Evolutionary conservation across 2,329 filamentous ascomycete species (phyloP), one percentile per base, ranked within the genome.

Genomic region (Myrmaecium sp.): DNA sequence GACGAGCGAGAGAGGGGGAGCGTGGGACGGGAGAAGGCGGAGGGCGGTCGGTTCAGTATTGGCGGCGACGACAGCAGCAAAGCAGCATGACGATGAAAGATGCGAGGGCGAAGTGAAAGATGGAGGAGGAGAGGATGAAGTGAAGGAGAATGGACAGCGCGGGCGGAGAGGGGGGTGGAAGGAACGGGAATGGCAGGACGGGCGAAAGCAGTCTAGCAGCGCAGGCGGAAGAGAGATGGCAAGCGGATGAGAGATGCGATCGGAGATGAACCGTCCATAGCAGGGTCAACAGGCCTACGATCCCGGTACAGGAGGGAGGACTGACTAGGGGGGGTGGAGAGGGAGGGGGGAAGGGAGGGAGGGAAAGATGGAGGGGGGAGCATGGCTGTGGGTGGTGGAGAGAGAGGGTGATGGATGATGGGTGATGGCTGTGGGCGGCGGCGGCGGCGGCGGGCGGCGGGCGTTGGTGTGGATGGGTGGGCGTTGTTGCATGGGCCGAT

Each of bases 201-300:
- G 32, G 41, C 40, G 37, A 38, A 37, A 40, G 36, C 30, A 36
- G 33, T 34, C 36, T 34, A 39, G 35, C 33, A 38, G 27, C 32
- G 18, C 7, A n/a, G 18, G 18, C 18, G 18, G 19, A 21, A 25
- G 28, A 27, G 27, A 24, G 21, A 25, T 26, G 23, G n/a, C 23
- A 26, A 23, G 30, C 26, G 26, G 30, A 30, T 22, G 27, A 31
- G 28, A 49, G 30, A 33, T 44, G 41, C 41, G 47, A 51, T 51
- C 48, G 48, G 48, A 52, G 46, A 52, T 51, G 38, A 36, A 32
- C 34, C 35, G 33, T n/a, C n/a, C 36, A 29, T 25, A 14, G 28
- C 28, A 30, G n/a, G 18, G 7, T 20, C 7, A 20, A 21, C 28
- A 30, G 28, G 28, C 23, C 28, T 25, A 19, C 21, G 27, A 24